These are phyloP conservation scores for Termitomyces sp. DNA, from an alignment of 768 basidiomycete genomes.

Conservation along the genomic window DNA sequence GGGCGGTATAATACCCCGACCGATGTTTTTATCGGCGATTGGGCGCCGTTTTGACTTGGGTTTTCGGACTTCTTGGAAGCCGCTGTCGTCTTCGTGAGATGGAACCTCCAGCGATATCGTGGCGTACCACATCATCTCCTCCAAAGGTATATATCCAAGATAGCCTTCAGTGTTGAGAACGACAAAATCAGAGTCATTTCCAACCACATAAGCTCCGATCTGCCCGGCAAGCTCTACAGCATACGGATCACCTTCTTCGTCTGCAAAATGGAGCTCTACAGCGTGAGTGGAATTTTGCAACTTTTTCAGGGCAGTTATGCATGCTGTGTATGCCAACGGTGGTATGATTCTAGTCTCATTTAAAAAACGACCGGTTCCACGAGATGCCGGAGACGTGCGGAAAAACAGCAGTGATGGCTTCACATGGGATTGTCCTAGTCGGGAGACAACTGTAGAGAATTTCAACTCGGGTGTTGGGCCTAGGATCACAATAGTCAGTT, in stretches of 20 bases:
- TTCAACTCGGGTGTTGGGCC: constrained; percentile 73
- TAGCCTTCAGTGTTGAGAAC: constrained; percentile 75
- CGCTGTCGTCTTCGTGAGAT: constrained; percentile 36
- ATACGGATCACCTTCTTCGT: constrained; percentile 80
- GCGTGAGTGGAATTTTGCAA: constrained; percentile 30
- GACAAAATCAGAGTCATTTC: constrained; percentile 81
- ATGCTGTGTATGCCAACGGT: constrained; percentile 57
- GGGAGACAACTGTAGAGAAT: constrained; percentile 60
- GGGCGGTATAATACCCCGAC: constrained; percentile 55
- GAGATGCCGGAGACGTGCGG: constrained; percentile 66
- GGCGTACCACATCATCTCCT: constrained; percentile 69
- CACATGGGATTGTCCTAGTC: constrained; percentile 54
- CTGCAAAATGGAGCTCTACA: constrained; percentile 66
- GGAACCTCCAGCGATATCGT: constrained; percentile 23
- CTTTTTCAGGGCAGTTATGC: constrained; percentile 49
- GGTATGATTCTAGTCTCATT: constrained; percentile 74
- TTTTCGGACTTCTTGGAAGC: constrained; percentile 58
- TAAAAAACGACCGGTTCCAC: constrained; percentile 63
- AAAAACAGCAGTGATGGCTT: constrained; percentile 73
- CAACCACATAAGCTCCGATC: constrained; percentile 69
- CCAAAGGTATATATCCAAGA: constrained; percentile 71
- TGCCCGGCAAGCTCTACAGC: constrained; percentile 81
- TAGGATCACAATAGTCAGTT: constrained; percentile 24
- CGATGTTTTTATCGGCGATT: constrained; percentile 19
- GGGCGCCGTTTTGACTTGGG: constrained; percentile 47